Conservation (phyloP, 2,329 filamentous ascomycete species). For the Colletotrichum higginsianum region DNA sequence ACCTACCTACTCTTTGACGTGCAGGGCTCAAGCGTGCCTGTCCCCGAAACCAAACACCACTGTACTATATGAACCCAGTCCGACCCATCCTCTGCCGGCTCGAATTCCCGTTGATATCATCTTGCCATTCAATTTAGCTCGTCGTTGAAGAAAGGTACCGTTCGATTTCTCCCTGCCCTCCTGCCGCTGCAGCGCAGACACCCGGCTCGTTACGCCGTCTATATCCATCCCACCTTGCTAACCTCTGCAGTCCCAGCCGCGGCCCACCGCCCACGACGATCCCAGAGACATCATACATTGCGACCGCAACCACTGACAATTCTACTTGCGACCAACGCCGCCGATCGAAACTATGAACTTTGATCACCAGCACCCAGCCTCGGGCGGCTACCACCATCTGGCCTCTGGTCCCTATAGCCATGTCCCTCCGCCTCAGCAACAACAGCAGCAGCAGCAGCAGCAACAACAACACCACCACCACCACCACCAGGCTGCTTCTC, state of each 20-base stretch:
- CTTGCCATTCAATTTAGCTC: background rate
- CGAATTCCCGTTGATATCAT: background rate
- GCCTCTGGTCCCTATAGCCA: constrained; percentile 21
- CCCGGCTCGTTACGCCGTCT: background rate
- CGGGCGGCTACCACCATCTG: constrained; percentile 41
- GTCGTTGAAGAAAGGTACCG: background rate
- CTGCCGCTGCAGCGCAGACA: background rate
- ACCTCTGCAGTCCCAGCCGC: background rate
- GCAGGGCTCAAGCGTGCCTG: constrained; percentile 25
- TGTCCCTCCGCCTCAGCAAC: constrained; percentile 16
- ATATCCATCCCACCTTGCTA: background rate
- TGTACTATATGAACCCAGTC: constrained; percentile 34
- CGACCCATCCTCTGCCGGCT: background rate
- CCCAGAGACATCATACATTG: background rate
- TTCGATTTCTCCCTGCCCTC: background rate
- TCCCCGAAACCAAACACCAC: constrained; percentile 28
- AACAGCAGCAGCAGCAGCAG: constrained; percentile 22
- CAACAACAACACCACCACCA: constrained; percentile 22
- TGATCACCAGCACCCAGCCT: constrained; percentile 37
- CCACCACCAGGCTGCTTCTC: constrained; percentile 1
- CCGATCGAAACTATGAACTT: constrained; percentile 37
- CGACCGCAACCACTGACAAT: background rate
- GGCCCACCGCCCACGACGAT: background rate
- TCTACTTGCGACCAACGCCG: background rate
- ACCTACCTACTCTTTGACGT: constrained; percentile 17